Evolutionary conservation across 2,329 filamentous ascomycete species (phyloP).

Genomic region (Alternaria viburni): DNA sequence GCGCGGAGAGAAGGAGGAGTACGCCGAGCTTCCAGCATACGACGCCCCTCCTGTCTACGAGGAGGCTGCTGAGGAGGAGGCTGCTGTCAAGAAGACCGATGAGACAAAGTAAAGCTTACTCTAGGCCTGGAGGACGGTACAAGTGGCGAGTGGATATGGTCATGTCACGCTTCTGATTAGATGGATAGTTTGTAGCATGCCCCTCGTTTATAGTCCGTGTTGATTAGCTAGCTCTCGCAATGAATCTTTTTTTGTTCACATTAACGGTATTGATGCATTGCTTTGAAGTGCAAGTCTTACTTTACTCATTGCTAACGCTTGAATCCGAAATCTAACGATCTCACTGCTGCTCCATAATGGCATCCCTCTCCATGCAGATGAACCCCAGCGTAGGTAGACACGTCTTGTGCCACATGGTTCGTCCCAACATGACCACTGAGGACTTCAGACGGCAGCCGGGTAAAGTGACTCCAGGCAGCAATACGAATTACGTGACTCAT

Average conservation of each 20-base stretch:
- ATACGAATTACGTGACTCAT: neutral
- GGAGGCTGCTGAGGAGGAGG: conserved; percentile 42
- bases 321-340: fast-evolving
- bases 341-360: neutral
- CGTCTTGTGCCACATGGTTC: neutral
- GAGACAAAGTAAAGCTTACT: conserved; percentile 26
- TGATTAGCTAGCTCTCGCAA: conserved; percentile 3
- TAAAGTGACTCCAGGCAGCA: neutral
- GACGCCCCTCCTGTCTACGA: conserved; percentile 50
- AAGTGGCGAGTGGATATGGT: conserved; percentile 1
- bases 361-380: neutral
- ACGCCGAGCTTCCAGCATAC: conserved; percentile 43
- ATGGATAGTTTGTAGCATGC: conserved; percentile 1
- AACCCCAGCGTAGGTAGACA: neutral
- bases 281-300: neutral
- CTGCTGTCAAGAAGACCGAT: conserved; percentile 20
- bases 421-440: neutral
- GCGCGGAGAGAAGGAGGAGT: conserved; percentile 41
- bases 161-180: neutral
- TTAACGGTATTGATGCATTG: fast-evolving
- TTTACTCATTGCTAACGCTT: neutral
- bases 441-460: neutral
- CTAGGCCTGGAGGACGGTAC: neutral
- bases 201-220: neutral
- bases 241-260: conserved; percentile 11